Base-by-base conservation (phyloP, 2,329 filamentous ascomycete genomes). In the Incumbomyces delicatus region DNA sequence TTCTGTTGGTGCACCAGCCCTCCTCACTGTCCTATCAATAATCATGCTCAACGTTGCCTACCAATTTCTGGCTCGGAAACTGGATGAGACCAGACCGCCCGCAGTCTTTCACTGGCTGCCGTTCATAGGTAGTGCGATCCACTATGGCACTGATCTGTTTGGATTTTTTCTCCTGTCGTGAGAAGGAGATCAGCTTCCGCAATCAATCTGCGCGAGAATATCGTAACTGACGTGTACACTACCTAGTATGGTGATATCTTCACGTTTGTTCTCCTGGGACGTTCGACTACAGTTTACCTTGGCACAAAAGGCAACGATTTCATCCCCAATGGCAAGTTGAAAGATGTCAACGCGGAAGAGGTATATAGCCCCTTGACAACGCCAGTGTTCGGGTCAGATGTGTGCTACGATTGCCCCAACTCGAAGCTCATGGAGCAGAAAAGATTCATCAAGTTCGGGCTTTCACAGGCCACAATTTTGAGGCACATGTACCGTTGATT, bases 371-470 rank as follows among this genome's bases (percentile, higher is more conserved):
- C 84, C 43, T 73, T 95, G 46, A 79, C 74, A 14, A 81, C 75
- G 1, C 78, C 78, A 6, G 77, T 82, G 5, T 94, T 94, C 61
- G 87, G 87, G 53, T 81, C 80, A 53, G 86, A 88, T 64, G 50
- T 40, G 13, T 84, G 94, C 35, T 94, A 94, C 61, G 87, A 94
- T 65, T 94, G 87, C 67, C 86, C 87, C 30, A 94, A 94, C 60
- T 76, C 85, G 47, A 94, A 94, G 70, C 76, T 94, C 60, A 94
- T 94, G 86, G 87, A 94, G 70, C 87, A 94, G 74, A 94, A 94
- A 73, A 92, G 90, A 61, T 81, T 82, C 56, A 72, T 82, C 68
- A 81, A 82, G 58, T 81, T 75, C 53, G 78, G 78, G 29, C n/a
- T n/a, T n/a, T n/a, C n/a, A n/a, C n/a, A n/a, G n/a, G n/a, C n/a